These are phyloP conservation scores for Metarhizium guizhouense DNA, from an alignment of 2,329 filamentous ascomycete genomes.

Conservation along the genomic window DNA sequence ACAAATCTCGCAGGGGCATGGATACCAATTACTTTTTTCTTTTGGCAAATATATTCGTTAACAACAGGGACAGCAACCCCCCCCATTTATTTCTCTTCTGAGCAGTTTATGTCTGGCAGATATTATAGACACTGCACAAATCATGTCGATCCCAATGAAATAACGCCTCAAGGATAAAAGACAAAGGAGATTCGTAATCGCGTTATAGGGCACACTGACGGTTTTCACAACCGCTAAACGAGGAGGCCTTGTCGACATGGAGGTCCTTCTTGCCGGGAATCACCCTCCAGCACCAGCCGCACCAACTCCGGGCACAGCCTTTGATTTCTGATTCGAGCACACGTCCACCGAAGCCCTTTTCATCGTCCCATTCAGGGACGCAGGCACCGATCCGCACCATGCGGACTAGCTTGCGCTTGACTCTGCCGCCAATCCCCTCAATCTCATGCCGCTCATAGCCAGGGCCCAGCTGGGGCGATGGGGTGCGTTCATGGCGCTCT, in stretches of 20 bases:
- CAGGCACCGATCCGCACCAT: slow-evolving; percentile 74
- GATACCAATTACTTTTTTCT: neutral
- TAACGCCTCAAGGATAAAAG: neutral
- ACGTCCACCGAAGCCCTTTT: slow-evolving; percentile 49
- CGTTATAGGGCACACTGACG: slow-evolving; percentile 3
- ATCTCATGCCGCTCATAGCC: slow-evolving; percentile 85
- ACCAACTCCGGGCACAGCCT: slow-evolving; percentile 70
- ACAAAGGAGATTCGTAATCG: neutral
- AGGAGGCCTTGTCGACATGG: slow-evolving; percentile 12
- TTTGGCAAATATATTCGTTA: neutral
- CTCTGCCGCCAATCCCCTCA: slow-evolving; percentile 77
- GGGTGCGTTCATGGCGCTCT: slow-evolving; percentile 29
- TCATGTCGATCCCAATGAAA: neutral
- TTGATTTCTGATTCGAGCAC: slow-evolving; percentile 63
- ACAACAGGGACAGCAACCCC: neutral
- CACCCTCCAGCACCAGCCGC: slow-evolving; percentile 79
- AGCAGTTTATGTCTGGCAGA: neutral
- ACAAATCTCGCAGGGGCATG: neutral
- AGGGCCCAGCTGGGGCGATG: slow-evolving; percentile 46
- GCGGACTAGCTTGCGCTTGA: slow-evolving; percentile 82
- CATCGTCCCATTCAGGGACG: slow-evolving; percentile 79
- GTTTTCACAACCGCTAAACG: slow-evolving; percentile 9
- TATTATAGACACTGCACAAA: neutral
- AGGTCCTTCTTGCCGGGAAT: slow-evolving; percentile 49
- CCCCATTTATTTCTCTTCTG: neutral